A percentile compares a stretch with the other conserved stretches of the same genome.
Conservation (phyloP, 768 basidiomycete species). For the Suillus sp. region DNA sequence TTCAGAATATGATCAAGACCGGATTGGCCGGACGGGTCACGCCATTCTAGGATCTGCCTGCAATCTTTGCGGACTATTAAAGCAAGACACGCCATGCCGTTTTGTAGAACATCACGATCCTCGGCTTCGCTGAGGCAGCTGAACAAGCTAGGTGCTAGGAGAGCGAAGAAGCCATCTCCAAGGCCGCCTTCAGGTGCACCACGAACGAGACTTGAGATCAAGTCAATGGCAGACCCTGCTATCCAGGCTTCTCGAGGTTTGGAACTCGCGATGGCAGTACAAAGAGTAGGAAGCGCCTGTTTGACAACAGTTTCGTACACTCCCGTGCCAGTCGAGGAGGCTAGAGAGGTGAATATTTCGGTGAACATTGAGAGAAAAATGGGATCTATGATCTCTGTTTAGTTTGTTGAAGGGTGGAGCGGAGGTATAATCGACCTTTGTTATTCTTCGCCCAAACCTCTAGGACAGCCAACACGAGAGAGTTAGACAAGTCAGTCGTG, state of each 20-base stretch:
- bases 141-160: slow-evolving; percentile 77
- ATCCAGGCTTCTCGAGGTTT: slow-evolving; percentile 71
- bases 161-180: slow-evolving; percentile 78
- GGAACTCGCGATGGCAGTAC: slow-evolving; percentile 59
- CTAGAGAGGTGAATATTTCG: slow-evolving; percentile 75
- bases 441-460: slow-evolving; percentile 87
- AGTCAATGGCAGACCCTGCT: slow-evolving; percentile 79
- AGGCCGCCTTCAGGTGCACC: slow-evolving; percentile 66
- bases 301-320: slow-evolving; percentile 76
- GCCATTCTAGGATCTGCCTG: slow-evolving; percentile 78
- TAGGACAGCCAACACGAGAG: slow-evolving; percentile 67
- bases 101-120: slow-evolving; percentile 89
- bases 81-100: slow-evolving; percentile 81
- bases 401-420: neutral
- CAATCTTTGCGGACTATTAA: slow-evolving; percentile 86
- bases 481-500: slow-evolving; percentile 61
- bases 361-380: slow-evolving; percentile 84
- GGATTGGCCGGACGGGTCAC: slow-evolving; percentile 60
- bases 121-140: slow-evolving; percentile 66
- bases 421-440: slow-evolving; percentile 55
- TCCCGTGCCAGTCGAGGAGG: slow-evolving; percentile 56
- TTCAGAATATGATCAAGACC: slow-evolving; percentile 78
- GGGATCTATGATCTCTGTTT: slow-evolving; percentile 59
- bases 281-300: slow-evolving; percentile 72
- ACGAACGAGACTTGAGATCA: slow-evolving; percentile 69